Percentiles rank a stretch among this genome's conserved stretches.
Conservation (phyloP, 345 rosid species). For the Linum trigynum region DNA sequence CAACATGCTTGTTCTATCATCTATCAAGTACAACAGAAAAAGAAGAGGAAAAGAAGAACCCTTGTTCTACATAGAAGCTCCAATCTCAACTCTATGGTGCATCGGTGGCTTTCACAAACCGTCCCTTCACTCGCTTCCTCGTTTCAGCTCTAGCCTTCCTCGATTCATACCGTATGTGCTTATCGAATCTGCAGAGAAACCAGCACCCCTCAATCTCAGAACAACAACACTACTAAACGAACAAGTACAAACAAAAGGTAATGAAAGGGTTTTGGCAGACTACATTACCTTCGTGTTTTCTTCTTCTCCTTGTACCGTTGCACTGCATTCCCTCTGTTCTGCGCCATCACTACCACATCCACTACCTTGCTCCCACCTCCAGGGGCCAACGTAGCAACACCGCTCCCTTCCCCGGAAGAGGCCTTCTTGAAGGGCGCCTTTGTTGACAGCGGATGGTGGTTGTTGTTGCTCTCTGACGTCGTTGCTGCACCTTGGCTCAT, state of each 20-base stretch:
- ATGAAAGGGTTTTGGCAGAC: no score
- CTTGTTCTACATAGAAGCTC: no score
- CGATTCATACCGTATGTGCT: conserved; percentile 30
- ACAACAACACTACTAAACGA: not conserved
- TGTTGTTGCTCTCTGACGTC: conserved; percentile 1
- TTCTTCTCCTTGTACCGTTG: conserved; percentile 33
- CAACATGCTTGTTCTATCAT: no score
- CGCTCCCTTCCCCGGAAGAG: not conserved
- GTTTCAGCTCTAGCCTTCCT: conserved; percentile 35
- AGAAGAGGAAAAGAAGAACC: no score
- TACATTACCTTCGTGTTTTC: conserved; percentile 21
- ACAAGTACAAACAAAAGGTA: no score
- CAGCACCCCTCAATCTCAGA: not conserved
- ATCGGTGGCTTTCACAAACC: conserved; percentile 10
- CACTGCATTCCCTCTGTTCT: conserved; percentile 29
- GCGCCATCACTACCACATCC: conserved; percentile 16
- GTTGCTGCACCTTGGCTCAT: not conserved
- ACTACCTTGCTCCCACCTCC: not conserved
- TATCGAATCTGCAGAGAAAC: conserved; percentile 17
- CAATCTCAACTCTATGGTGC: not conserved
- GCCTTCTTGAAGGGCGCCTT: not conserved
- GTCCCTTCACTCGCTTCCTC: conserved; percentile 32
- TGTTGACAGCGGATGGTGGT: not conserved
- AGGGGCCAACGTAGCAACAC: not conserved
- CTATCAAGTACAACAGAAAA: no score